phyloP scores from a whole-genome alignment of 1,139 yeast species.

The Kodamaea alishanica region DNA sequence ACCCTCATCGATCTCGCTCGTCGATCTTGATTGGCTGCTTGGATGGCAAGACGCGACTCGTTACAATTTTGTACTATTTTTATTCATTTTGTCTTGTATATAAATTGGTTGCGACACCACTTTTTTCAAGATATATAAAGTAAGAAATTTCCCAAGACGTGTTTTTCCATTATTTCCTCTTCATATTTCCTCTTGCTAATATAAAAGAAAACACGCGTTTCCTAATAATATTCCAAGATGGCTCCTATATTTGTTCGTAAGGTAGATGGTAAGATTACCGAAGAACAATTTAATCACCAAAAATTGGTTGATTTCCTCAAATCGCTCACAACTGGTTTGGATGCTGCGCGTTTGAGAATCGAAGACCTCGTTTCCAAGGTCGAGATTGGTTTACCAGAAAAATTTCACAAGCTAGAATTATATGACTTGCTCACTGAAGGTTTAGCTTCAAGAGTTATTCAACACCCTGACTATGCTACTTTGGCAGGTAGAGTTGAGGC shows the following conservation, averaged over 20 bases:
- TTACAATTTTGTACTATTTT: too few species aligned
- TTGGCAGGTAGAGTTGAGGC: slow-evolving; percentile 49
- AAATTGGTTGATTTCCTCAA: slow-evolving; percentile 13
- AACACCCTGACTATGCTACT: slow-evolving; percentile 45
- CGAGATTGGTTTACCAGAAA: slow-evolving; percentile 31
- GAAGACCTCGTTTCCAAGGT: slow-evolving; percentile 23
- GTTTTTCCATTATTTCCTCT: too few species aligned
- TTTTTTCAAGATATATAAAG: too few species aligned
- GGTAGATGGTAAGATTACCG: slow-evolving; percentile 10
- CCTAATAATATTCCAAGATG: too few species aligned
- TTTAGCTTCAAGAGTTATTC: slow-evolving; percentile 42
- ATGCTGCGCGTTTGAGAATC: slow-evolving; percentile 18
- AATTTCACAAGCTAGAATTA: slow-evolving; percentile 29
- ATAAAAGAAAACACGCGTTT: too few species aligned
- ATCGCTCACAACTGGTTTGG: slow-evolving; percentile 18
- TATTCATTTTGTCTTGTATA: too few species aligned
- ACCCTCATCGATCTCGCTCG: too few species aligned
- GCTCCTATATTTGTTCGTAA: slow-evolving; percentile 9
- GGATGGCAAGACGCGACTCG: too few species aligned
- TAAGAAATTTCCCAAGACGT: too few species aligned
- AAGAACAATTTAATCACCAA: slow-evolving; percentile 8
- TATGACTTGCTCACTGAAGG: slow-evolving; percentile 40
- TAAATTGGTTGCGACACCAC: too few species aligned
- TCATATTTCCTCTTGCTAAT: too few species aligned
- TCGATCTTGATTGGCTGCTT: too few species aligned